Conservation (phyloP, 2,329 filamentous ascomycete species). For the Sporothrix globosa region DNA sequence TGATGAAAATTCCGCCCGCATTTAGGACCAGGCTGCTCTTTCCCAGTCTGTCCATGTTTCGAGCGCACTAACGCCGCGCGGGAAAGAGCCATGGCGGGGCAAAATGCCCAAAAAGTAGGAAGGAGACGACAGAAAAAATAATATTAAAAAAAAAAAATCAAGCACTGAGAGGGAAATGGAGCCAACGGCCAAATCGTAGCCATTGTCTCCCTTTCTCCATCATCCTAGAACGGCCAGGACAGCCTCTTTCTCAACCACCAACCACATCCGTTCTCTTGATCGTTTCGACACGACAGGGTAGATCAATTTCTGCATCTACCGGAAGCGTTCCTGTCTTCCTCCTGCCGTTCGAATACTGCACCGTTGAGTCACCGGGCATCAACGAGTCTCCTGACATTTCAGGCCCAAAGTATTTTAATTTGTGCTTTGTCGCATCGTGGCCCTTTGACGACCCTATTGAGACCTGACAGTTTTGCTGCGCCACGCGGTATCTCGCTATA, state of each 20-base stretch:
- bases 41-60: conserved; percentile 22
- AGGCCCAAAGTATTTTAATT: conserved; percentile 18
- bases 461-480: conserved; percentile 17
- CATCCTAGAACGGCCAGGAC: conserved; percentile 11
- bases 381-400: conserved; percentile 4
- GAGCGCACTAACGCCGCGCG: conserved; percentile 4
- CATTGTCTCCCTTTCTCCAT: conserved; percentile 9
- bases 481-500: conserved; percentile 8
- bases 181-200: background rate
- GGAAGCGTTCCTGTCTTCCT: background rate
- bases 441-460: conserved; percentile 9
- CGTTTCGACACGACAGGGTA: background rate
- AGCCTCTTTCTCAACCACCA: background rate
- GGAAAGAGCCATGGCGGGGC: conserved; percentile 33
- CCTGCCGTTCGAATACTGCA: background rate
- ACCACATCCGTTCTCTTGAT: background rate
- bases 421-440: background rate
- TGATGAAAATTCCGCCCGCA: conserved; percentile 9
- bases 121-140: background rate
- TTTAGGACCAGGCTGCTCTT: background rate
- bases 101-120: conserved; percentile 25
- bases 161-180: conserved; percentile 10
- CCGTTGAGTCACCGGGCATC: conserved; percentile 29
- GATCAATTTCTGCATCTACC: background rate
- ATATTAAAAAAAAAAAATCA: background rate